Base-by-base conservation (phyloP, 176 grass and related monocot genomes). In the Lolium multiflorum region DNA sequence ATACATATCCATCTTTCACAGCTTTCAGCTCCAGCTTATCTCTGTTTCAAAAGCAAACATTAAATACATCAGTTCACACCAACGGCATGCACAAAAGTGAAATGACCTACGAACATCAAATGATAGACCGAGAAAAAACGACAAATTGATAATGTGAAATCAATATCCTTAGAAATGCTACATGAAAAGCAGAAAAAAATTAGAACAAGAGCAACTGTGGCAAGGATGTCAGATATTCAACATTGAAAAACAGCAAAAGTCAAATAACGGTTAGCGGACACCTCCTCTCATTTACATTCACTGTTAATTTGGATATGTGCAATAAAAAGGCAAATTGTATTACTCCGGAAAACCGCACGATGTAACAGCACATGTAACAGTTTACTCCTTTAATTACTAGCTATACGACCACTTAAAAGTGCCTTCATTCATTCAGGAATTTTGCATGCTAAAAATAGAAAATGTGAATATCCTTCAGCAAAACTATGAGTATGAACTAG, bases 1-100 rank as follows among this genome's bases (percentile, higher is more conserved):
- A 86, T 71, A 48, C 89, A 37, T 92, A 88, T 35, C 97, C 97
- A 81, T 99, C 94, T 74, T 86, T 90, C 62, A 96, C 82, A 21
- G 92, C 97, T 88, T 99, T 96, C 77, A 99, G 74, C 85, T 99
- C 97, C 88, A 94, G 62, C 82, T 99, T 99, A 87, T 99, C 97
- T 75, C 97, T 98, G 89, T 50, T 76, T 15, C 26, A 84, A 61
- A 83, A 61, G 26, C 31, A 55, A 77, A 63, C 8, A 77, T 54
- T 20, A 68, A 66, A 87, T 10, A 22, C 85, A 79, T 87, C 55
- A 84, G 41, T 61, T 60, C 11, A 76, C 26, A 46, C 28, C 61
- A 83, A 31, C 1, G 82, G 39, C 50, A 78, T 66, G 47, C 26
- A 76, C 25, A 65, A 55, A 6, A 64, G 62, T 5, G 59, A 68